Percentiles rank a stretch among this genome's conserved stretches.
Evolutionary conservation across 768 basidiomycete species (phyloP).

Genomic region (Suillus decipiens): DNA sequence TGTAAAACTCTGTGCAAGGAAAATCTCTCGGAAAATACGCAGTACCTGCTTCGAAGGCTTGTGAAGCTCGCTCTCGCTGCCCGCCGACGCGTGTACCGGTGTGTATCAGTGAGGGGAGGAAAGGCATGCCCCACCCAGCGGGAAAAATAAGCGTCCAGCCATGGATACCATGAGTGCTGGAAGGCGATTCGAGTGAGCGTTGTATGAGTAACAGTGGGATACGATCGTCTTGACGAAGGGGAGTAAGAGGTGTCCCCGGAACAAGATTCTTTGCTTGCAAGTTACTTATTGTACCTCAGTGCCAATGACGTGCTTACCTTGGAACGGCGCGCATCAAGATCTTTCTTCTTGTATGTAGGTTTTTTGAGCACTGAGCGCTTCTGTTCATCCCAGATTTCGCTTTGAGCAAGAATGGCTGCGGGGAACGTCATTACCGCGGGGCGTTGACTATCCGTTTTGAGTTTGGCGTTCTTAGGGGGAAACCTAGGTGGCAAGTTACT

Average conservation of each 20-base stretch:
- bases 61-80: slow-evolving; percentile 78
- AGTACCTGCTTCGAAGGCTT: slow-evolving; percentile 78
- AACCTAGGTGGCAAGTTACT: slow-evolving; percentile 50
- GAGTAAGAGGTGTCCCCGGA: slow-evolving; percentile 72
- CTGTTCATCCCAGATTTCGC: slow-evolving; percentile 73
- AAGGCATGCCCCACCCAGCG: slow-evolving; percentile 88
- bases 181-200: slow-evolving; percentile 57
- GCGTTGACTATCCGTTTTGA: slow-evolving; percentile 32
- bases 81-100: slow-evolving; percentile 87
- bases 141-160: slow-evolving; percentile 91
- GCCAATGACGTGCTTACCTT: slow-evolving; percentile 47
- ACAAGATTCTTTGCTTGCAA: slow-evolving; percentile 57
- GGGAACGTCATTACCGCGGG: slow-evolving; percentile 47
- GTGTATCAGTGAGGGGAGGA: slow-evolving; percentile 78
- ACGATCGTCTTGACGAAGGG: slow-evolving; percentile 76
- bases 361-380: slow-evolving; percentile 42
- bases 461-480: slow-evolving; percentile 76
- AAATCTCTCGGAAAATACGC: slow-evolving; percentile 84
- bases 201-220: slow-evolving; percentile 85
- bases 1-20: slow-evolving; percentile 58
- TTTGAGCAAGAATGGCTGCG: slow-evolving; percentile 56
- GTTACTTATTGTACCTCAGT: slow-evolving; percentile 4
- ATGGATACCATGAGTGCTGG: slow-evolving; percentile 51
- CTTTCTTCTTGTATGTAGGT: slow-evolving; percentile 77
- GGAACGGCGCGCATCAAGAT: slow-evolving; percentile 80